Percentiles rank a stretch among this genome's conserved stretches.
Evolutionary conservation across 148 eudicot genomes (phyloP).

Genomic region (Rhododendron ferrugineum): DNA sequence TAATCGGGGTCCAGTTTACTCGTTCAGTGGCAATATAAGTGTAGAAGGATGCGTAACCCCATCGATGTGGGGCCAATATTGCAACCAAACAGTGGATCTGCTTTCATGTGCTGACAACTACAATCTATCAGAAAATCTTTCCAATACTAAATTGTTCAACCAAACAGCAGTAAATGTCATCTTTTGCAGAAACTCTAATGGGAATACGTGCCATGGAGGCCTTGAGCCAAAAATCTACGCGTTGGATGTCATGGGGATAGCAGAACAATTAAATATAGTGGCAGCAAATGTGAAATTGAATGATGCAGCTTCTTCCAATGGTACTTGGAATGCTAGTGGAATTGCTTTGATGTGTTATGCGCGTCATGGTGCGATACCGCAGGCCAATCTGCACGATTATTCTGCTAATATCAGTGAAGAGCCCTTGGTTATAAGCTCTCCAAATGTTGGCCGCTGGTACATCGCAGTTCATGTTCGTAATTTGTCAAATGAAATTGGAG

Average conservation of each 20-base stretch:
- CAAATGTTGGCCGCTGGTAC: slow-evolving; percentile 81
- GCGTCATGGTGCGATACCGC: slow-evolving; percentile 75
- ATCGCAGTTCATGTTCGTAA: slow-evolving; percentile 50
- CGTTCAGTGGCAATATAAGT: slow-evolving; percentile 66
- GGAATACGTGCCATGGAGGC: slow-evolving; percentile 44
- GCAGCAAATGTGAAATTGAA: slow-evolving; percentile 34
- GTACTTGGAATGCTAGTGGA: slow-evolving; percentile 23
- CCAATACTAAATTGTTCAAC: slow-evolving; percentile 12
- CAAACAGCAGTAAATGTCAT: slow-evolving; percentile 32
- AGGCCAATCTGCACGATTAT: slow-evolving; percentile 50
- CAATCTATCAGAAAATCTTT: slow-evolving; percentile 20
- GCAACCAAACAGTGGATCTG: slow-evolving; percentile 65
- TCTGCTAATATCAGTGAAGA: slow-evolving; percentile 48
- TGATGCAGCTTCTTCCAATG: slow-evolving; percentile 26
- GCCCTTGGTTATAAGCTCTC: slow-evolving; percentile 57
- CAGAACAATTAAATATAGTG: slow-evolving; percentile 43
- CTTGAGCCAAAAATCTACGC: slow-evolving; percentile 45
- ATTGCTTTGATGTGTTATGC: slow-evolving; percentile 60
- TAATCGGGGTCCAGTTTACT: slow-evolving; percentile 56
- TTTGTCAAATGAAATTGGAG: too few species aligned
- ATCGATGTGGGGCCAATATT: slow-evolving; percentile 62
- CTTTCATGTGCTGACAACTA: slow-evolving; percentile 52
- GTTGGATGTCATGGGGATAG: slow-evolving; percentile 53
- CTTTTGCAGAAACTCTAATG: slow-evolving; percentile 46
- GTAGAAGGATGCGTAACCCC: slow-evolving; percentile 71